A percentile compares a stretch with the other conserved stretches of the same genome.
Evolutionary conservation across 805 yeast species (phyloP).

Genomic region (Saturnispora zaruensis): DNA sequence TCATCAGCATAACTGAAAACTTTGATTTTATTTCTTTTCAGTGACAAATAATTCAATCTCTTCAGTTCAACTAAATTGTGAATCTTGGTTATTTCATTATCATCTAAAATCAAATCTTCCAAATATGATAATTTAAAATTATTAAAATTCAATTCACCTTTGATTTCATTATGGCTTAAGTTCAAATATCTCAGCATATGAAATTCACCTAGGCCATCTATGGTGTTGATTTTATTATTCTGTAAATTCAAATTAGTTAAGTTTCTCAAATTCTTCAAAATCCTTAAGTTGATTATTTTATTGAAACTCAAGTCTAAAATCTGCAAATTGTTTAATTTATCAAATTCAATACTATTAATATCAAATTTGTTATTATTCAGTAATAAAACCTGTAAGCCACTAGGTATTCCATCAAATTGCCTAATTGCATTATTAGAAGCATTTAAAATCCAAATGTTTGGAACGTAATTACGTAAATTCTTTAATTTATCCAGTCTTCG

Average conservation of each 20-base stretch:
- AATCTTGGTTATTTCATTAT: slow-evolving; percentile 32
- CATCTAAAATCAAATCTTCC: slow-evolving; percentile 37
- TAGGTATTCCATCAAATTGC: slow-evolving; percentile 40
- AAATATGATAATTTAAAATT: slow-evolving; percentile 31
- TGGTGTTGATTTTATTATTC: slow-evolving; percentile 29
- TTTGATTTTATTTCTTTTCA: slow-evolving; percentile 34
- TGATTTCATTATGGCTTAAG: slow-evolving; percentile 34
- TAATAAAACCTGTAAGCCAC: slow-evolving; percentile 30
- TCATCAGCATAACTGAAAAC: slow-evolving; percentile 15
- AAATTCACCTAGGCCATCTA: slow-evolving; percentile 33
- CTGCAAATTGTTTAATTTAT: slow-evolving; percentile 35
- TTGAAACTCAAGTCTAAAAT: slow-evolving; percentile 34
- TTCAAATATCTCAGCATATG: slow-evolving; percentile 35
- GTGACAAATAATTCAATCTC: slow-evolving; percentile 32
- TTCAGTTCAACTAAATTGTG: slow-evolving; percentile 31
- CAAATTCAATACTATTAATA: slow-evolving; percentile 31
- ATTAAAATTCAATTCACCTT: slow-evolving; percentile 32
- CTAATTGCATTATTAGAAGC: slow-evolving; percentile 35
- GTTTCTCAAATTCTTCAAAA: slow-evolving; percentile 33
- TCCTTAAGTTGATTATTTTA: slow-evolving; percentile 29
- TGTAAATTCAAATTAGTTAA: slow-evolving; percentile 33
- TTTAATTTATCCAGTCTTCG: slow-evolving; percentile 33
- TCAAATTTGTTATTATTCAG: slow-evolving; percentile 34
- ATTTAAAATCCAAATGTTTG: slow-evolving; percentile 33
- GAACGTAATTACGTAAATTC: slow-evolving; percentile 37